Percentiles rank a stretch among this genome's conserved stretches.
phyloP scores from a whole-genome alignment of 805 yeast genomes.

The Wickerhamiella domercqiae region DNA sequence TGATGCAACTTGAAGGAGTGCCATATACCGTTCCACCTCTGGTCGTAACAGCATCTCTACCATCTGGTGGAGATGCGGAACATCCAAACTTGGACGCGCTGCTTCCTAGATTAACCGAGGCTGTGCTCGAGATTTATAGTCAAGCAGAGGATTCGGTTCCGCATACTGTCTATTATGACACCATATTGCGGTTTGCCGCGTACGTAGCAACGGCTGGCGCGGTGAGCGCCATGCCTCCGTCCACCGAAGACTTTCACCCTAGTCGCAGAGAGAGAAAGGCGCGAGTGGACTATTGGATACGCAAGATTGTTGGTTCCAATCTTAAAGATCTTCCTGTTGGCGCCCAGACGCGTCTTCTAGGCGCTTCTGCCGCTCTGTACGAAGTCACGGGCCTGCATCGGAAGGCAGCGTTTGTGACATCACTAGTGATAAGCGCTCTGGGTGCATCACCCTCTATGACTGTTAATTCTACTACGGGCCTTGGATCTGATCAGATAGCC shows the following conservation, averaged over 20 bases:
- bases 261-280: constrained; percentile 10
- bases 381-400: constrained; percentile 44
- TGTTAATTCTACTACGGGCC: constrained; percentile 12
- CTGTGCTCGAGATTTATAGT: constrained; percentile 20
- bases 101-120: constrained; percentile 17
- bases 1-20: constrained; percentile 37
- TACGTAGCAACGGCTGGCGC: constrained; percentile 35
- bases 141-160: constrained; percentile 59
- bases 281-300: constrained; percentile 37
- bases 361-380: constrained; percentile 51
- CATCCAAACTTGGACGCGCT: constrained; percentile 14
- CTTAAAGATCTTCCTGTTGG: constrained; percentile 31
- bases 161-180: constrained; percentile 60
- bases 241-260: constrained; percentile 22
- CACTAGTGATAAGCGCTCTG: constrained; percentile 36
- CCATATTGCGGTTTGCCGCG: constrained; percentile 46
- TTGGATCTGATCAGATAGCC: constrained; percentile 9
- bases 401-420: constrained; percentile 53
- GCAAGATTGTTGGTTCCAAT: constrained; percentile 32
- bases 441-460: constrained; percentile 10
- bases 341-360: constrained; percentile 48
- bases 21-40: constrained; percentile 2
- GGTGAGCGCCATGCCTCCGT: background rate
- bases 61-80: constrained; percentile 7
- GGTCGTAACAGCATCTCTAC: constrained; percentile 8